These are phyloP conservation scores for Saturnispora quitensis DNA, from an alignment of 805 yeast genomes.

Conservation along the genomic window DNA sequence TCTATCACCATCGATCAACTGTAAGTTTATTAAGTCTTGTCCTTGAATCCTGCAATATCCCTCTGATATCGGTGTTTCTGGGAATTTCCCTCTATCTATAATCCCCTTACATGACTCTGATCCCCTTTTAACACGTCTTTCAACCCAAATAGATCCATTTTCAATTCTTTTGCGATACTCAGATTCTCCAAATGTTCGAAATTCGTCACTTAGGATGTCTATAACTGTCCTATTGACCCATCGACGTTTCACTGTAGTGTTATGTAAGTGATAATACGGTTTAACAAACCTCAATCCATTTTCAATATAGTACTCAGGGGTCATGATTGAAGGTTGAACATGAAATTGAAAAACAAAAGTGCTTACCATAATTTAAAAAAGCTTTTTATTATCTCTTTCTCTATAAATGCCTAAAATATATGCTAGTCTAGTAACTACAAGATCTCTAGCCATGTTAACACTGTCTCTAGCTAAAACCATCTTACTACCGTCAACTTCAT, in stretches of 20 bases:
- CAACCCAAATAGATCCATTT: constrained; percentile 15
- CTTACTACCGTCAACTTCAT: constrained; percentile 92
- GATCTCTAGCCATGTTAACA: constrained; percentile 86
- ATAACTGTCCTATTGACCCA: constrained; percentile 33
- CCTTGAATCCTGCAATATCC: constrained; percentile 23
- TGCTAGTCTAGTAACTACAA: constrained; percentile 84
- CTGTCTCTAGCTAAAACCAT: constrained; percentile 88
- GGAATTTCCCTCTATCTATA: background rate
- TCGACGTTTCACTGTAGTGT: constrained; percentile 35
- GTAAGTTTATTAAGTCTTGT: constrained; percentile 16
- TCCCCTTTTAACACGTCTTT: constrained; percentile 5
- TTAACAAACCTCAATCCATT: constrained; percentile 20
- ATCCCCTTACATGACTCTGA: constrained; percentile 11
- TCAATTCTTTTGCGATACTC: constrained; percentile 19
- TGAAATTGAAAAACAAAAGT: background rate
- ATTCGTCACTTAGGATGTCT: constrained; percentile 33
- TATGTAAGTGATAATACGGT: constrained; percentile 33
- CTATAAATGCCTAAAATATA: constrained; percentile 73
- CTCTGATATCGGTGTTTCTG: background rate
- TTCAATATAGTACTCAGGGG: constrained; percentile 6
- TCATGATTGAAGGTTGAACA: background rate
- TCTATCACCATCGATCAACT: constrained; percentile 22
- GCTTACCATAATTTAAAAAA: constrained; percentile 1
- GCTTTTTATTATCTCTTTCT: constrained; percentile 10
- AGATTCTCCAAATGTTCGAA: constrained; percentile 22